Evolutionary conservation across 2,329 filamentous ascomycete genomes (phyloP).

Genomic region (Beauveria scarabaeidicola): DNA sequence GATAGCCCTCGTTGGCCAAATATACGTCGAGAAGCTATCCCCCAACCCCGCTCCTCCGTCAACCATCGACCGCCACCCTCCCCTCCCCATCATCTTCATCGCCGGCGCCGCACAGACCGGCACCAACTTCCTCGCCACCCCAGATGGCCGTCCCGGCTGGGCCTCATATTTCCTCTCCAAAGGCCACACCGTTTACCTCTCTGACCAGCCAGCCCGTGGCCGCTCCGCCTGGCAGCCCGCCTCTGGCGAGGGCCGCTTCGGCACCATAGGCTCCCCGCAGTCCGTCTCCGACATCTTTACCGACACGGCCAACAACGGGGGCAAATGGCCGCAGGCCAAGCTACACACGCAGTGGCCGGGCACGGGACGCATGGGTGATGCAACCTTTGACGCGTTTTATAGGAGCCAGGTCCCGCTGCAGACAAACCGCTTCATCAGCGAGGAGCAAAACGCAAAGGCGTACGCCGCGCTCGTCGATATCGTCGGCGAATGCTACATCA

Average conservation of each 20-base stretch:
- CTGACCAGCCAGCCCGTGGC: constrained; percentile 28
- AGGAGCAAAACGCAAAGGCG: constrained; percentile 15
- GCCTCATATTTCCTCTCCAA: constrained; percentile 30
- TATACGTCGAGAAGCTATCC: constrained; percentile 26
- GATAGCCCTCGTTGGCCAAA: constrained; percentile 19
- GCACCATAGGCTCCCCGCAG: constrained; percentile 19
- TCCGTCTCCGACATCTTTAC: constrained; percentile 22
- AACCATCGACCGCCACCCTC: constrained; percentile 4
- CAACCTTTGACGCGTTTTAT: constrained; percentile 39
- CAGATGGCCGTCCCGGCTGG: constrained; percentile 33
- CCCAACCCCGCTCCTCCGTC: constrained; percentile 14
- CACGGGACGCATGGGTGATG: constrained; percentile 28
- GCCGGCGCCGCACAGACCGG: constrained; percentile 23
- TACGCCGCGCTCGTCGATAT: constrained; percentile 15
- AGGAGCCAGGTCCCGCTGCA: constrained; percentile 16
- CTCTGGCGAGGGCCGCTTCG: constrained; percentile 16
- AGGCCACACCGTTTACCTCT: constrained; percentile 33
- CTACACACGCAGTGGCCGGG: constrained; percentile 27
- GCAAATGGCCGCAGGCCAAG: constrained; percentile 24
- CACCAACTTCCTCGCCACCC: constrained; percentile 29
- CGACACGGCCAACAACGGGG: constrained; percentile 16
- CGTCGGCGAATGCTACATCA: constrained; percentile 23
- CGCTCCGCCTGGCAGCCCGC: constrained; percentile 22
- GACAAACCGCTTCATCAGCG: constrained; percentile 15
- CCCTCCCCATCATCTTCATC: constrained; percentile 24